Base-by-base conservation (phyloP, 345 rosid species). In the Eucalyptus microcorys region DNA sequence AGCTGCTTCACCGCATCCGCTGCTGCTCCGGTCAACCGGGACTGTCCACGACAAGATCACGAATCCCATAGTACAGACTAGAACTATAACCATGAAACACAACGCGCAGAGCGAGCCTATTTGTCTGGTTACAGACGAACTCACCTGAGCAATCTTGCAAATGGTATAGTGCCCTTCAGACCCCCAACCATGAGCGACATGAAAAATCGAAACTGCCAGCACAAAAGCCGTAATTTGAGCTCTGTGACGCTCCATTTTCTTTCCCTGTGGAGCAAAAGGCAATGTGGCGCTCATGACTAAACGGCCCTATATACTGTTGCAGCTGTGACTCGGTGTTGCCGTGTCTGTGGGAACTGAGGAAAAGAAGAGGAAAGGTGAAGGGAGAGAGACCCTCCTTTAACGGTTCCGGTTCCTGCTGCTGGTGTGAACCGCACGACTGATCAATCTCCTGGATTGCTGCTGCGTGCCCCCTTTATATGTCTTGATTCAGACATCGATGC, bases 131-230 rank as follows among this genome's bases (percentile, higher is more conserved):
- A 10, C 8, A 30, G 50, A 7, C 7, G 22, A 10, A 8, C 86
- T 15, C 34, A 96, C 97, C 97, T 95, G 96, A 89, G 98, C 98
- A 50, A 97, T 95, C 91, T 85, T 93, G 89, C 99, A 97, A 61
- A 92, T 37, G 49, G 93, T 91, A 48, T 92, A 87, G 64, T 97
- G 98, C n/a, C 98, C 99, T 57, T 96, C 98, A 71, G 24, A 88
- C 48, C 98, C 96, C 98, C 99, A 95, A 5, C 93, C 93, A 48
- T 92, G 86, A 87, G 87, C 86, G 8, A 42, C 88, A 45, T 90
- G 92, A 80, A 92, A 55, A 10, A 89, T 42, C 40, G 89, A 2
- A 52, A 93, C 7, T 34, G 11, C 30, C 49, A 91, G 89, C 84
- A 89, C 86, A 7, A 90, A 50, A 86, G 86, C 85, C 27, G 88